phyloP scores from a whole-genome alignment of 768 basidiomycete genomes.

The Psilocybe sp. region DNA sequence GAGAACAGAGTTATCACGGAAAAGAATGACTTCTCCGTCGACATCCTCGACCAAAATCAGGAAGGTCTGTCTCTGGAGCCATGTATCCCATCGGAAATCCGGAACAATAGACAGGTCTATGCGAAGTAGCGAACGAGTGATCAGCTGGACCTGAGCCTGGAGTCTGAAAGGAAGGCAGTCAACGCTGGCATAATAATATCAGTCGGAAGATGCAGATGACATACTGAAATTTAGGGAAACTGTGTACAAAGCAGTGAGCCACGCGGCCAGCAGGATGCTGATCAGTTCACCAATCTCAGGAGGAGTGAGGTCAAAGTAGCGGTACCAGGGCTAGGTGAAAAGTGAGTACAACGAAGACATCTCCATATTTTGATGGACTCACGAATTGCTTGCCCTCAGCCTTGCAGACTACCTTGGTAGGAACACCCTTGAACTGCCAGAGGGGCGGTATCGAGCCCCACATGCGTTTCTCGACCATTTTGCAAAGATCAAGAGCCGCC shows the following conservation, averaged over 20 bases:
- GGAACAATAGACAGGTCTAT: no score
- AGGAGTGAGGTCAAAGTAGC: slow-evolving; percentile 90
- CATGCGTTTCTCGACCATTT: slow-evolving; percentile 92
- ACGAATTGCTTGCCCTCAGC: slow-evolving; percentile 98
- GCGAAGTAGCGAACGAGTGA: slow-evolving; percentile 95
- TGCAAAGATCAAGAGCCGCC: slow-evolving; percentile 89
- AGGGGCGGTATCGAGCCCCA: slow-evolving; percentile 98
- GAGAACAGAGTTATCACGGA: slow-evolving; percentile 87
- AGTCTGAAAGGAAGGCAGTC: slow-evolving; percentile 56
- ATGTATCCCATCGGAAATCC: no score
- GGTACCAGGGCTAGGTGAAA: no score
- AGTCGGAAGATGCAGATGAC: slow-evolving; percentile 21
- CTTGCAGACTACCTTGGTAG: slow-evolving; percentile 78
- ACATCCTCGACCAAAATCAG: no score
- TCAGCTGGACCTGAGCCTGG: slow-evolving; percentile 94
- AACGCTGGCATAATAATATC: background rate
- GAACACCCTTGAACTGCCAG: slow-evolving; percentile 92
- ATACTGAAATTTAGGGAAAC: slow-evolving; percentile 91
- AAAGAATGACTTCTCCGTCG: no score
- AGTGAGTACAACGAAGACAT: background rate
- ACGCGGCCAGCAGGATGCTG: slow-evolving; percentile 87
- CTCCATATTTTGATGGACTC: slow-evolving; percentile 23
- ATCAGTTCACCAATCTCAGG: slow-evolving; percentile 95
- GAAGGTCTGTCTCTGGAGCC: no score
- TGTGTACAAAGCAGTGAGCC: slow-evolving; percentile 91